A percentile compares a stretch with the other conserved stretches of the same genome.
Conservation (phyloP, 164 flowering plant genomes). For the Saururus chinensis region DNA sequence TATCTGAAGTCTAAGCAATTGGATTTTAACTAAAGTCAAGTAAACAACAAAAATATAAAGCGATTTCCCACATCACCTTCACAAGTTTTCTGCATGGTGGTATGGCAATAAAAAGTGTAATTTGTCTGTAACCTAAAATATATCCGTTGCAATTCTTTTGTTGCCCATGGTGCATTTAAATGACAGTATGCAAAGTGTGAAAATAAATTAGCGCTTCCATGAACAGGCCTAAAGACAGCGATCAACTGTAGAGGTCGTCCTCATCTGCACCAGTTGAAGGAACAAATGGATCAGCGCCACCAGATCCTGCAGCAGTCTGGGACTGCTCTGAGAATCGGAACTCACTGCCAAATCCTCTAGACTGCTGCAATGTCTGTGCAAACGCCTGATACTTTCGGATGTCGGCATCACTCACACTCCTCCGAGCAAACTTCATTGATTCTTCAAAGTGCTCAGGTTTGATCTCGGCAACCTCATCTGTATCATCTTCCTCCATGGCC, state of each 20-base stretch:
- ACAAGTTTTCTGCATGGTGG: too few species aligned
- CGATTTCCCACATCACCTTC: too few species aligned
- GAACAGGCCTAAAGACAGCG: background rate
- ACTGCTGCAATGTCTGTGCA: constrained; percentile 61
- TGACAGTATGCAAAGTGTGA: background rate
- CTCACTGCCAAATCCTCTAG: constrained; percentile 60
- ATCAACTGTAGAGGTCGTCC: constrained; percentile 12
- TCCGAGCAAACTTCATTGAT: constrained; percentile 58
- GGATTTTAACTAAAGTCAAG: too few species aligned
- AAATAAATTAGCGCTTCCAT: background rate
- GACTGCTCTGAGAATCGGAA: constrained; percentile 39
- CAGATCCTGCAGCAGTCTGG: constrained; percentile 18
- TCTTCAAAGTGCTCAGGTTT: constrained; percentile 56
- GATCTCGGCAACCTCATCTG: constrained; percentile 48
- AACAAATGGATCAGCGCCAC: constrained; percentile 30
- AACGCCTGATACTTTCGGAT: constrained; percentile 53
- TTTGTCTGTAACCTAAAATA: too few species aligned
- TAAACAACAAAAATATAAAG: too few species aligned
- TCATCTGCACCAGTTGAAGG: constrained; percentile 34
- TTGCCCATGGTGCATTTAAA: background rate
- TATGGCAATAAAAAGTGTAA: too few species aligned
- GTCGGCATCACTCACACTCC: constrained; percentile 62
- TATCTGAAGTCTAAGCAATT: too few species aligned
- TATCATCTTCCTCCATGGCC: constrained; percentile 57
- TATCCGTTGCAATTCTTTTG: background rate